Percentiles rank a stretch among this genome's conserved stretches.
Conservation (phyloP, 2,329 filamentous ascomycete genomes). For the Beauveria sp. region DNA sequence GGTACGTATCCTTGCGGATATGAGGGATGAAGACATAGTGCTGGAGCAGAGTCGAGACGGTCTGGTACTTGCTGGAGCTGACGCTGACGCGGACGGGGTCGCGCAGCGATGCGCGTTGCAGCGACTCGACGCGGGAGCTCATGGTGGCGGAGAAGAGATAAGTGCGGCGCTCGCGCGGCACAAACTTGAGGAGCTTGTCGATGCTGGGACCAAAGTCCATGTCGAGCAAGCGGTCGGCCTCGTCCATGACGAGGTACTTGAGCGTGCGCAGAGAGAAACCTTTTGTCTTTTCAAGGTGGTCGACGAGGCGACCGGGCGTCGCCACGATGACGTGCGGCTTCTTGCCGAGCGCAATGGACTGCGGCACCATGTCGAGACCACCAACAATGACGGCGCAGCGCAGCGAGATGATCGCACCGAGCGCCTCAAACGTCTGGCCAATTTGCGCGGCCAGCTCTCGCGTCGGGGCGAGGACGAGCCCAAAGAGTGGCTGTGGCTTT, state of each 20-base stretch:
- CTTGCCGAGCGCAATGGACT: slow-evolving; percentile 87
- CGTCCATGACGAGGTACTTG: slow-evolving; percentile 90
- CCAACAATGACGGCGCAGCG: slow-evolving; percentile 82
- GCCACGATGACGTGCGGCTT: slow-evolving; percentile 92
- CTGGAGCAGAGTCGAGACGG: slow-evolving; percentile 81
- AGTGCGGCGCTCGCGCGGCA: slow-evolving; percentile 70
- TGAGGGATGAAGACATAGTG: slow-evolving; percentile 81
- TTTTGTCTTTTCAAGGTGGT: slow-evolving; percentile 94
- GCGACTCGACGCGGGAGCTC: slow-evolving; percentile 83
- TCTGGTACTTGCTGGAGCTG: slow-evolving; percentile 78
- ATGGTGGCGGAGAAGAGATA: slow-evolving; percentile 94
- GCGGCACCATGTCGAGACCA: slow-evolving; percentile 91
- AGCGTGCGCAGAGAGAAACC: slow-evolving; percentile 78
- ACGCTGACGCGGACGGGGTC: slow-evolving; percentile 81
- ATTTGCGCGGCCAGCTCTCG: slow-evolving; percentile 92
- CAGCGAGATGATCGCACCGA: slow-evolving; percentile 83
- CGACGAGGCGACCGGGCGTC: slow-evolving; percentile 79
- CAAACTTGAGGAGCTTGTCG: slow-evolving; percentile 85
- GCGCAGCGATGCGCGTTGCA: slow-evolving; percentile 81
- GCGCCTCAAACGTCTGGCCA: slow-evolving; percentile 74
- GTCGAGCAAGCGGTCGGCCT: slow-evolving; percentile 85
- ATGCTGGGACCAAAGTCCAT: slow-evolving; percentile 90
- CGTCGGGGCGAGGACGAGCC: slow-evolving; percentile 86
- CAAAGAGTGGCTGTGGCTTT: slow-evolving; percentile 77
- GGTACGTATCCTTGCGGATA: slow-evolving; percentile 81